phyloP scores from a whole-genome alignment of 768 basidiomycete genomes.

The Tylopilus intermedius region DNA sequence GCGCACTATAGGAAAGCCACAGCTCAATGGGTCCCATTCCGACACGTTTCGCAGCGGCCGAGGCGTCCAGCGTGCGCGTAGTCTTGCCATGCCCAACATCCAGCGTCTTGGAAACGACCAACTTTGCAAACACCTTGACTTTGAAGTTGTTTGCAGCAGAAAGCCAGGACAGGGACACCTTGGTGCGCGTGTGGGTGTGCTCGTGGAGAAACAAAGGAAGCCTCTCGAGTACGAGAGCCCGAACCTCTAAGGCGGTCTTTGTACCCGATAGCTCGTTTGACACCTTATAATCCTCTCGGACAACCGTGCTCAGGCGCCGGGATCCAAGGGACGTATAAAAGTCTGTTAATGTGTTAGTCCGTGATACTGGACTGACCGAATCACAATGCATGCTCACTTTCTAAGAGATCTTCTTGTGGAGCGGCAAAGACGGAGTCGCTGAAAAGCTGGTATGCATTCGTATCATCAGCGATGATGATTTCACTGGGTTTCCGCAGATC shows the following conservation, averaged over 20 bases:
- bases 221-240: background rate
- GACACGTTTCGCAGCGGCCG: background rate
- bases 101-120: background rate
- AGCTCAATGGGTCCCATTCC: background rate
- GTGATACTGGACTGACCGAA: background rate
- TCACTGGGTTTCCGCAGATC: background rate
- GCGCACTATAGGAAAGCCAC: background rate
- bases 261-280: background rate
- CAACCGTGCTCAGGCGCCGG: background rate
- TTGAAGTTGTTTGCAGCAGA: background rate
- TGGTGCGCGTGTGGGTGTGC: background rate
- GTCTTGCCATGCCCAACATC: background rate
- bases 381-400: background rate
- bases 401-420: constrained; percentile 1
- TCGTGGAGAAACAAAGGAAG: background rate
- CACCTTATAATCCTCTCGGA: background rate
- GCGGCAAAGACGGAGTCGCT: background rate
- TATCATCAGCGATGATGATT: constrained; percentile 1
- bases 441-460: background rate
- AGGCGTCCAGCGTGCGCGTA: background rate
- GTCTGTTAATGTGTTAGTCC: background rate
- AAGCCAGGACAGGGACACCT: background rate
- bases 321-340: background rate
- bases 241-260: background rate
- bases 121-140: background rate